phyloP scores from a whole-genome alignment of 1,284 basidiomycete species.

The Malassezia pachydermatis region DNA sequence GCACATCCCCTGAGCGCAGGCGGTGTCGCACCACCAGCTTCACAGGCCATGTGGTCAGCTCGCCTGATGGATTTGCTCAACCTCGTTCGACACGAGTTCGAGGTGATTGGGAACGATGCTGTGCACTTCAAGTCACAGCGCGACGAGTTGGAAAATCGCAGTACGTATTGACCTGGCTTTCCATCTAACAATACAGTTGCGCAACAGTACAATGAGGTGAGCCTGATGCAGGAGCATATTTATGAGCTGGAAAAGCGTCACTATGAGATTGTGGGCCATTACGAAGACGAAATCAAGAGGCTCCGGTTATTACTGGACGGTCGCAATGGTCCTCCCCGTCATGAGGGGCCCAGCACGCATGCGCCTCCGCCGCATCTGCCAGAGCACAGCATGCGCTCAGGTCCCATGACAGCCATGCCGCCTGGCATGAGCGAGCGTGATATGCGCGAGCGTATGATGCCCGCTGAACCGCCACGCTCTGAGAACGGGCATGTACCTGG shows the following conservation, averaged over 20 bases:
- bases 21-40: conserved; percentile 1
- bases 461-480: not conserved
- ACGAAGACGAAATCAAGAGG: conserved; percentile 63
- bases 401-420: not conserved
- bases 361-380: not conserved
- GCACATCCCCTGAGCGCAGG: conserved; percentile 5
- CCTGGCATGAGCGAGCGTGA: not conserved
- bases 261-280: conserved; percentile 61
- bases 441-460: not conserved
- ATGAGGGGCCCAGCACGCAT: not conserved
- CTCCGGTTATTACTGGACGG: conserved; percentile 59
- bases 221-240: conserved; percentile 53
- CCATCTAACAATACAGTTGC: conserved; percentile 20
- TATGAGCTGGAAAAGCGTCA: conserved; percentile 69
- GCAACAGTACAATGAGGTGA: conserved; percentile 35
- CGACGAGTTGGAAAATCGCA: conserved; percentile 79
- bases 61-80: conserved; percentile 72
- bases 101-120: conserved; percentile 63
- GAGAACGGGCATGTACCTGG: not conserved
- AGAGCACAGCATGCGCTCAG: not conserved
- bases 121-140: conserved; percentile 62
- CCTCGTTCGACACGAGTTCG: conserved; percentile 74
- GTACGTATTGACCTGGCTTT: conserved; percentile 52
- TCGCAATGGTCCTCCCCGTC: conserved; percentile 15
- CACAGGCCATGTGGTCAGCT: conserved; percentile 21